Base-by-base conservation (phyloP, 306 rosid genomes). In the Glycyrrhiza uralensis region DNA sequence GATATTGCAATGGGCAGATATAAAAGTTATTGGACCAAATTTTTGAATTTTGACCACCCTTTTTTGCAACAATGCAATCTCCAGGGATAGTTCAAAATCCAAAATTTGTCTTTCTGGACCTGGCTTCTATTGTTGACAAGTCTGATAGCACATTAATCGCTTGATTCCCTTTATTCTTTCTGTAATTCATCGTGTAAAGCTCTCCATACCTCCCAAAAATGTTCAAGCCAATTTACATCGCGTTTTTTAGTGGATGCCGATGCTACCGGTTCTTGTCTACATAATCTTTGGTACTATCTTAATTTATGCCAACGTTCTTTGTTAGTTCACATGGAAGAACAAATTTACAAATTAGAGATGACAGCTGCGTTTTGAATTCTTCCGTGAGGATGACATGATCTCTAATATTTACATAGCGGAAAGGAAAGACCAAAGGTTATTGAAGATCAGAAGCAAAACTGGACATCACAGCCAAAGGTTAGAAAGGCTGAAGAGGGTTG, bases 41-140 rank as follows among this genome's bases (percentile, higher is more conserved):
- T 79, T 82, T 80, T 90, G 54, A 74, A 88, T 65, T 85, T 82
- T 59, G 91, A 90, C 54, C 79, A 84, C 78, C 84, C 82, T 42
- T 73, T 87, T 71, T 80, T 93, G 86, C 90, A 87, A 69, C 93
- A 82, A 50, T 93, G 98, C 90, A 93, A 93, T 79, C 76, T 93
- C 62, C 96, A 88, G 47, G 83, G 71, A 14, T 90, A 92, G 86
- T 26, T 23, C 54, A 47, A 46, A 33, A 35, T 33, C 61, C 35
- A 20, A 67, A 49, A 45, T 13, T 54, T 23, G 18, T 36, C 14
- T 47, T 51, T 30, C 44, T 30, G 35, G 18, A 51, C 66, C 11
- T 6, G 57, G 26, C 60, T 66, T 38, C 60, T 36, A 38, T 57
- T 57, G 38, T 58, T 38, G 81, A 36, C 72, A 41, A 49, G 39